Evolutionary conservation across 306 rosid genomes (phyloP).

Genomic region (Trichosanthes truncata): DNA sequence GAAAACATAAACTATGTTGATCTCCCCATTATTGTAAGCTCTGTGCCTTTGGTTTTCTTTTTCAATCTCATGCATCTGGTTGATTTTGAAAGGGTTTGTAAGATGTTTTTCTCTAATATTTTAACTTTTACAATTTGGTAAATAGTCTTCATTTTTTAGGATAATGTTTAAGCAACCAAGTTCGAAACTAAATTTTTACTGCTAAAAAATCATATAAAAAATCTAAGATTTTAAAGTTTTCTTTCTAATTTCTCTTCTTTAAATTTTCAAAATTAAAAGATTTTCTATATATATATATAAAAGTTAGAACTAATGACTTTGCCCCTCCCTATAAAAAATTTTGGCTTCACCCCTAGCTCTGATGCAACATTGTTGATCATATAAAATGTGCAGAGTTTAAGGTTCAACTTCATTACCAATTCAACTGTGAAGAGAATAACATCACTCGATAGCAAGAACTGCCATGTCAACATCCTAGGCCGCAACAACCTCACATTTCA

Average conservation of each 20-base stretch:
- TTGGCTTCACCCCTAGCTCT: not conserved
- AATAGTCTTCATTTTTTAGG: no score
- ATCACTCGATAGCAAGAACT: constrained; percentile 21
- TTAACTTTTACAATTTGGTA: no score
- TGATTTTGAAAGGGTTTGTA: not conserved
- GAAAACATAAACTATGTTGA: no score
- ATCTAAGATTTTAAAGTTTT: no score
- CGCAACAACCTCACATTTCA: constrained; percentile 26
- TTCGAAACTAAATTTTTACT: no score
- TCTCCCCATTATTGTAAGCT: no score
- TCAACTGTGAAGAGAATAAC: constrained; percentile 16
- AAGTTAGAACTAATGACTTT: not conserved
- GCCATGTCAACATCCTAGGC: constrained; percentile 20
- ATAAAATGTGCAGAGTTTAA: constrained; percentile 15
- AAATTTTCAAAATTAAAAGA: no score
- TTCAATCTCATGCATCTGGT: not conserved
- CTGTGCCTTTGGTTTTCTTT: not conserved
- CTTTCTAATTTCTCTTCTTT: not conserved
- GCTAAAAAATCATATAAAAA: no score
- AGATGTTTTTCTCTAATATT: not conserved
- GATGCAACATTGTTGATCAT: not conserved
- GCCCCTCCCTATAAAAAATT: no score
- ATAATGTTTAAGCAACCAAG: no score
- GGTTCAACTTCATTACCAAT: constrained; percentile 26
- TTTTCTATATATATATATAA: no score